Evolutionary conservation across 2,329 filamentous ascomycete species (phyloP).

Genomic region (Xylaria sp.): DNA sequence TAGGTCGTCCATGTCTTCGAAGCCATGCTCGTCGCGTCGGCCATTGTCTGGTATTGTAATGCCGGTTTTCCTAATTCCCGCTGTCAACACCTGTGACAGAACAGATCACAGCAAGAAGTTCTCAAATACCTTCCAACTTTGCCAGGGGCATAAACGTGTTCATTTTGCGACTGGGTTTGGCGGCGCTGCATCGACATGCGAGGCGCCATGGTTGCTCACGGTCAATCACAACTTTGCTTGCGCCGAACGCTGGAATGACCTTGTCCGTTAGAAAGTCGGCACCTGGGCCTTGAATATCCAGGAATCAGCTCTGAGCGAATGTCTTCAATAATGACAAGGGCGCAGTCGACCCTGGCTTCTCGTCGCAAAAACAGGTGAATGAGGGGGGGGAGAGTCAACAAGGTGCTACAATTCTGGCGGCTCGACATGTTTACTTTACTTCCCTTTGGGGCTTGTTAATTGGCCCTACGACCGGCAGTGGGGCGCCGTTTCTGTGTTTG

Average conservation of each 20-base stretch:
- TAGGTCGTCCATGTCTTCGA: conserved; percentile 86
- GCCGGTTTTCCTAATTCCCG: conserved; percentile 80
- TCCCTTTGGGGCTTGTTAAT: conserved; percentile 37
- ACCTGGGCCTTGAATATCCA: neutral
- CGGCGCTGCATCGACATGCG: conserved; percentile 52
- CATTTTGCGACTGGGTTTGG: conserved; percentile 54
- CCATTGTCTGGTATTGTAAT: conserved; percentile 81
- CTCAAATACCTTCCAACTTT: conserved; percentile 58
- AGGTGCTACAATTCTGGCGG: neutral
- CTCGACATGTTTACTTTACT: conserved; percentile 29
- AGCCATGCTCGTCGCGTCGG: conserved; percentile 87
- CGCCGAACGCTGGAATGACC: neutral
- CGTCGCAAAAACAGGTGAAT: conserved; percentile 12
- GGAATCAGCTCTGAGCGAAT: too few relatives aligned
- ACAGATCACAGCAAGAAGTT: neutral
- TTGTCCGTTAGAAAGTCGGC: conserved; percentile 3
- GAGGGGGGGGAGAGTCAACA: conserved; percentile 21
- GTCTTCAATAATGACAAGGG: neutral
- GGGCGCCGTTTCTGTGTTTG: conserved; percentile 29
- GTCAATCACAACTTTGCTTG: neutral
- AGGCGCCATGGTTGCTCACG: conserved; percentile 51
- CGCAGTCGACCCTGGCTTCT: neutral
- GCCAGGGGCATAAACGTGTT: conserved; percentile 62
- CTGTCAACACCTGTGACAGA: neutral
- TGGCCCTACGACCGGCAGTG: conserved; percentile 29